These are phyloP conservation scores for Triangularia setosa DNA, from an alignment of 2,329 filamentous ascomycete genomes.

Conservation along the genomic window DNA sequence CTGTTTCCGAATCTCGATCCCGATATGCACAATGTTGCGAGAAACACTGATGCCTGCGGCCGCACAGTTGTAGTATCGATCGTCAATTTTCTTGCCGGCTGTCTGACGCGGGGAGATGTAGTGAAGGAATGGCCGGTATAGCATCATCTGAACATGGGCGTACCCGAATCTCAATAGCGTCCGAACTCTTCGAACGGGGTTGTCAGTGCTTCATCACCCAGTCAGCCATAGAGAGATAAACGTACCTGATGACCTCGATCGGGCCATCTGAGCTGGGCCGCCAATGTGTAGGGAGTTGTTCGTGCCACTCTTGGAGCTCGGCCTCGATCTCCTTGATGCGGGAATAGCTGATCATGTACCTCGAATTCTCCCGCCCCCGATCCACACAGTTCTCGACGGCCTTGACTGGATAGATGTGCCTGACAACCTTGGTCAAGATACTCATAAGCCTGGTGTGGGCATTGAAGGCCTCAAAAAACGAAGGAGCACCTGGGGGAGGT, in stretches of 20 bases:
- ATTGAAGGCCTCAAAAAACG: slow-evolving; percentile 62
- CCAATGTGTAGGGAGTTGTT: slow-evolving; percentile 68
- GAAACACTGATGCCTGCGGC: slow-evolving; percentile 59
- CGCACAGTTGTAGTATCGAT: slow-evolving; percentile 72
- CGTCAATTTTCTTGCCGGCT: slow-evolving; percentile 59
- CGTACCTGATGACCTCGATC: slow-evolving; percentile 71
- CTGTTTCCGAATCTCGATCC: slow-evolving; percentile 70
- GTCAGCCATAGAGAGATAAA: slow-evolving; percentile 8
- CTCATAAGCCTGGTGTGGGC: slow-evolving; percentile 61
- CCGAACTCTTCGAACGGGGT: slow-evolving; percentile 49
- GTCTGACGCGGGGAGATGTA: slow-evolving; percentile 67
- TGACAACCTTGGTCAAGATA: slow-evolving; percentile 62
- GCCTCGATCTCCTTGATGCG: slow-evolving; percentile 62
- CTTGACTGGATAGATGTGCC: slow-evolving; percentile 62
- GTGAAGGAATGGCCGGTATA: slow-evolving; percentile 80
- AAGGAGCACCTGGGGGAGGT: slow-evolving; percentile 53
- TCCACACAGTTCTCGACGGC: slow-evolving; percentile 47
- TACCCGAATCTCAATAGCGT: slow-evolving; percentile 76
- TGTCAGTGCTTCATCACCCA: slow-evolving; percentile 1
- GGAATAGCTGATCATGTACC: slow-evolving; percentile 60
- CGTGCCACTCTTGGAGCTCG: slow-evolving; percentile 61
- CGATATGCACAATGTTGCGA: slow-evolving; percentile 74
- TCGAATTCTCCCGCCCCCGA: slow-evolving; percentile 41
- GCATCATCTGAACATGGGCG: slow-evolving; percentile 75
- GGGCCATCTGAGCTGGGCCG: slow-evolving; percentile 74